Evolutionary conservation across 805 yeast genomes (phyloP), one percentile per base, ranked within the genome.

Genomic region (Cyberlindnera japonica): DNA sequence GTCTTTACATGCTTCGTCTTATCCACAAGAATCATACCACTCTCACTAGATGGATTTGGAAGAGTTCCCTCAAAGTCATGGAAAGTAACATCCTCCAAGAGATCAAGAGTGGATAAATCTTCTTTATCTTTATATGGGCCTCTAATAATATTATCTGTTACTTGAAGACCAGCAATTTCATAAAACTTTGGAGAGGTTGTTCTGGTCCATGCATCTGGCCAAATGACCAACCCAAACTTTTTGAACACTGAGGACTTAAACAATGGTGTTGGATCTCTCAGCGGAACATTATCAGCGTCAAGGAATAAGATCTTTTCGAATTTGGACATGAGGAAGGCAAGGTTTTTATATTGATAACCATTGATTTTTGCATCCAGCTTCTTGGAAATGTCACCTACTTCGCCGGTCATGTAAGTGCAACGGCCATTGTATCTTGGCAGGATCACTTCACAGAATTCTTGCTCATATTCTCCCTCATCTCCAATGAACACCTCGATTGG

Each of bases 401-500:
- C 79, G 35, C 76, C 72, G n/a, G 68, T 67, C 61, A 83, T 64
- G 32, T 79, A 68, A 3, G 82, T 71, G 65, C 95, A 84, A 43
- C 69, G 68, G 4, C 82, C 91, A 45, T 77, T 72, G 43, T 79
- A 57, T 21, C 55, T 55, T 1, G 90, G 90, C 43, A 84, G 62
- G 2, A 79, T 64, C 5, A 60, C 63, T 35, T 74, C 79, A 62
- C 91, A 83, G 37, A 78, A 68, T 41, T 78, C 81, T 24, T 74
- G 64, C 59, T 84, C 93, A 56, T 78, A 84, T 54, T 84, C 93
- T 14, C 67, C 70, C 33, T 69, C 61, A 36, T 71, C 67, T 2
- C 88, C 87, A 52, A 84, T 72, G 50, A 82, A 71, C 8, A 84
- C 79, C 64, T 84, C 93, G 23, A 84, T 75, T 0, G 95, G 93